phyloP scores from a whole-genome alignment of 1,284 basidiomycete species.

The Irpex lacteus region DNA sequence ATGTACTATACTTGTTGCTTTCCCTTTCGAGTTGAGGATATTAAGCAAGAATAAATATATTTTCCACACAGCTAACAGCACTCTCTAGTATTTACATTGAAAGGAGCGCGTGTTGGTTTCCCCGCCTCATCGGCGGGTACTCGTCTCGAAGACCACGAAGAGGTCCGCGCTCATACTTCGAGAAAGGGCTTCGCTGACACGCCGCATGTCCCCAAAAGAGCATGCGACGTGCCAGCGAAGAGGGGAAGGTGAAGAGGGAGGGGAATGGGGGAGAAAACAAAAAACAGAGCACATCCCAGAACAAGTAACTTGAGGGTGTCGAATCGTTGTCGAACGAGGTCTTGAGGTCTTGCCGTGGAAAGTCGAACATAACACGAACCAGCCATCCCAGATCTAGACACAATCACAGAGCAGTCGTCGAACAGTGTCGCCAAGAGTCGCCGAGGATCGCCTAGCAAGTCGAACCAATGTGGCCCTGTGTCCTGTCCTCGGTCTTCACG shows the following conservation, averaged over 20 bases:
- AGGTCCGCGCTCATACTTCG: conserved; percentile 3
- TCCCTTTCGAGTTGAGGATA: background rate
- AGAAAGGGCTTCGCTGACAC: background rate
- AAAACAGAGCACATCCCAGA: background rate
- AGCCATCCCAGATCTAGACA: too few species aligned
- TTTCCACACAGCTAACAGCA: background rate
- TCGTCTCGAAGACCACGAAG: conserved; percentile 9
- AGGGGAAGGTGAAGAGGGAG: background rate
- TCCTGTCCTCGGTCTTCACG: too few species aligned
- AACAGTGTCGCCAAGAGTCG: too few species aligned
- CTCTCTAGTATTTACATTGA: background rate
- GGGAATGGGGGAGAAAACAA: background rate
- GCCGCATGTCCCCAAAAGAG: background rate
- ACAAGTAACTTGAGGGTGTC: background rate
- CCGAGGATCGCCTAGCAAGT: too few species aligned
- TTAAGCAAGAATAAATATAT: background rate
- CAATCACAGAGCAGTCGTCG: too few species aligned
- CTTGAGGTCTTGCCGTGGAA: background rate
- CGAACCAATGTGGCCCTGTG: too few species aligned
- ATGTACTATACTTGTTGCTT: too few species aligned
- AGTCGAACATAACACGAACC: too few species aligned
- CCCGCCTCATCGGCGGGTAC: background rate
- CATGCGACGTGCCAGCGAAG: background rate
- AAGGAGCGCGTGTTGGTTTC: conserved; percentile 6
- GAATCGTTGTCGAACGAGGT: too few species aligned